Evolutionary conservation across 306 rosid genomes (phyloP), one percentile per base, ranked within the genome.

Genomic region (Fagus crenata): DNA sequence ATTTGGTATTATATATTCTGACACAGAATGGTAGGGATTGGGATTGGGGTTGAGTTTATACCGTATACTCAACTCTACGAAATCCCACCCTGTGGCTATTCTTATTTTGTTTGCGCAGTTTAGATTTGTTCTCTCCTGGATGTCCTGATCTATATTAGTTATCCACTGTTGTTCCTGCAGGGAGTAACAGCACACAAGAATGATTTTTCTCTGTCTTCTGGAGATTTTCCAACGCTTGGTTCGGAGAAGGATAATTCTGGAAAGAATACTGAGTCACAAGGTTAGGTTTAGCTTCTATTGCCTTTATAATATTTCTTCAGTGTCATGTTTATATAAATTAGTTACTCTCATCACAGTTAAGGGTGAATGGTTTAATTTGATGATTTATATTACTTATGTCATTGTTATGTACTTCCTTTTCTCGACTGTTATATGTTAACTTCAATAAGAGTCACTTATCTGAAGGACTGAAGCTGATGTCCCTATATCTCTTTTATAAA

Each of bases 221-320:
- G 97, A 83, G 97, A 95, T 80, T 95, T 95, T 83, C 98, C 98
- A 32, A 87, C 96, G 39, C 98, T 95, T 86, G 97, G 98, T 84
- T 90, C 97, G 28, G 97, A 89, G 60, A 94, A 88, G 84, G 98
- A 90, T 76, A 88, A 85, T 73, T 75, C 85, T 61, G 85, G 78
- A 53, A 92, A 81, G 86, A 83, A 81, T 80, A 82, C 87, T 28
- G 93, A 86, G 77, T 80, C 82, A 58, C 91, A 79, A 87, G 98
- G 98, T 92, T 77, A 40, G 60, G 49, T 81, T 71, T 69, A 77
- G 77, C 53, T 86, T 42, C 55, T 33, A 28, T 67, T 55, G 55
- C 17, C 35, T 77, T 43, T 28, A 17, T 73, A 78, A 41, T 81
- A 37, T 39, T 68, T 76, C 2, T n/a, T 67, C 13, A 6, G 69